These are phyloP conservation scores for Phytophthora podocarpi DNA, from an alignment of 352 stramenopile genomes.

Conservation along the genomic window DNA sequence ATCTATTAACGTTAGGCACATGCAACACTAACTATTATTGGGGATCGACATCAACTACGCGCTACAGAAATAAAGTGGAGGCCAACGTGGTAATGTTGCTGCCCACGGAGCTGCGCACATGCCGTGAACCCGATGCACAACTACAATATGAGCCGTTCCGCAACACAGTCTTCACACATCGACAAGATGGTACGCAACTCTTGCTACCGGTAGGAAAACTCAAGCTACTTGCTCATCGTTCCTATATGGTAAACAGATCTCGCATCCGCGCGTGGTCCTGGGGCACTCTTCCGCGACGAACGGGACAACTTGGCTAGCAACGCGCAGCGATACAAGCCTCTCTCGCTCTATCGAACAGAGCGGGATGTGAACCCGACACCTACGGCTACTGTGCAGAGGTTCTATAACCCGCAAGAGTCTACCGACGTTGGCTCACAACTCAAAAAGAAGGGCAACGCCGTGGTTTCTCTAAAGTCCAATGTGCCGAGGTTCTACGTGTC, in stretches of 20 bases:
- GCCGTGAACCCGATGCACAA: constrained; percentile 42
- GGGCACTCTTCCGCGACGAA: constrained; percentile 45
- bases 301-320: constrained; percentile 50
- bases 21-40: constrained; percentile 14
- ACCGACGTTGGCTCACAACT: constrained; percentile 40
- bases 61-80: background rate
- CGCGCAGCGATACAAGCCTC: constrained; percentile 20
- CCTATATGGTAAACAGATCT: too few relatives aligned
- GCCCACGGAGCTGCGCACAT: constrained; percentile 50
- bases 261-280: constrained; percentile 35
- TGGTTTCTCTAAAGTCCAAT: constrained; percentile 46
- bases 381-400: constrained; percentile 42
- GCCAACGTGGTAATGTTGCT: constrained; percentile 38
- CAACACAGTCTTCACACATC: constrained; percentile 44
- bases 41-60: background rate
- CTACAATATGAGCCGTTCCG: constrained; percentile 58
- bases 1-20: too few relatives aligned
- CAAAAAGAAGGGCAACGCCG: constrained; percentile 44
- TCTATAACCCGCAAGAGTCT: constrained; percentile 47
- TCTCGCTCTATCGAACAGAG: constrained; percentile 42
- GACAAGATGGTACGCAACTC: constrained; percentile 24
- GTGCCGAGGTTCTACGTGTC: constrained; percentile 45
- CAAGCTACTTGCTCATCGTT: too few relatives aligned
- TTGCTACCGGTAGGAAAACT: too few relatives aligned
- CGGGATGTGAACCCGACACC: constrained; percentile 58